These are phyloP conservation scores for Physcia stellaris DNA, from an alignment of 495 filamentous ascomycete genomes.

Conservation along the genomic window DNA sequence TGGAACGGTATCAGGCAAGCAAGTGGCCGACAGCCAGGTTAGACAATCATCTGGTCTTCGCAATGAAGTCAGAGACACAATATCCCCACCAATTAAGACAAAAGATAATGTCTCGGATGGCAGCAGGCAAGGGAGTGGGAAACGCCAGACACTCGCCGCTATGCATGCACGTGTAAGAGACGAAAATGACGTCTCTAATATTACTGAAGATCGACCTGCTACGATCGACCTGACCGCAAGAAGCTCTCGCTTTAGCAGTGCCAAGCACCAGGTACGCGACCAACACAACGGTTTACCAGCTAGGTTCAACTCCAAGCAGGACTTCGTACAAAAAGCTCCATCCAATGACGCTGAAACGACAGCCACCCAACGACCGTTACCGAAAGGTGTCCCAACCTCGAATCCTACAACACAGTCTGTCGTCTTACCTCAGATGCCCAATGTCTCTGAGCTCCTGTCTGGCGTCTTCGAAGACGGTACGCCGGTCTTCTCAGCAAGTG, in stretches of 20 bases:
- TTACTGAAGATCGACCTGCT: constrained; percentile 37
- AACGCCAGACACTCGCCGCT: too few relatives aligned
- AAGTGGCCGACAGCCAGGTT: too few relatives aligned
- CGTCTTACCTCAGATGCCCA: constrained; percentile 52
- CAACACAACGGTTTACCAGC: too few relatives aligned
- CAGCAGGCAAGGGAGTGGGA: too few relatives aligned
- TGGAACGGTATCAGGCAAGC: too few relatives aligned
- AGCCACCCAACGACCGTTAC: background rate
- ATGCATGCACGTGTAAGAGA: constrained; percentile 42
- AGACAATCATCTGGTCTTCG: too few relatives aligned
- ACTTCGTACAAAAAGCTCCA: constrained; percentile 1
- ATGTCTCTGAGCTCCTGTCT: constrained; percentile 58
- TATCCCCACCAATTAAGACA: too few relatives aligned
- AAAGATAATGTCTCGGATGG: too few relatives aligned
- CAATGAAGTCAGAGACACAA: too few relatives aligned
- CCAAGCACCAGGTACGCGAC: constrained; percentile 7
- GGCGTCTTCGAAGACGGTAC: constrained; percentile 54
- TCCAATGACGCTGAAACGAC: background rate
- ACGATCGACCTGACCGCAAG: constrained; percentile 31
- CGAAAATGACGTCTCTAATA: constrained; percentile 39
- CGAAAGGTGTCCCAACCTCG: background rate
- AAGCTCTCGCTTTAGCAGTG: constrained; percentile 41
- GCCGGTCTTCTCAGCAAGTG: constrained; percentile 42
- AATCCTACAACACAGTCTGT: too few relatives aligned
- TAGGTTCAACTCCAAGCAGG: constrained; percentile 11